phyloP scores from a whole-genome alignment of 108 stramenopile genomes.

The Schizochytrium sp. region DNA sequence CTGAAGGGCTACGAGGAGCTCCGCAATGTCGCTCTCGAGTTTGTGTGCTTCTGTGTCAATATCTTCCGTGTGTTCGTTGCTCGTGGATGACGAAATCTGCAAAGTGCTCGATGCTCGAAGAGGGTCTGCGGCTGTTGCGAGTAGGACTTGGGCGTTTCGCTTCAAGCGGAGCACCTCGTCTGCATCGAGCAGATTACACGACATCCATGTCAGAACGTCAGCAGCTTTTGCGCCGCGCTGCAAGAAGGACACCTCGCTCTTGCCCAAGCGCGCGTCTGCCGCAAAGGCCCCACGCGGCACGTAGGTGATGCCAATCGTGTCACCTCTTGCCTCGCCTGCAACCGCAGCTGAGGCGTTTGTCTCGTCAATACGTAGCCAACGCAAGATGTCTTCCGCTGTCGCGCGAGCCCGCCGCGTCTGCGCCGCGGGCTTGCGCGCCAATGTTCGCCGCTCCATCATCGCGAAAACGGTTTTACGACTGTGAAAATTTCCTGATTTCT shows the following conservation, averaged over 20 bases:
- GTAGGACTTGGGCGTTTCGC: not conserved
- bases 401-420: not conserved
- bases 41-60: not conserved
- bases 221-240: not conserved
- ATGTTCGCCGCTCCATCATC: not conserved
- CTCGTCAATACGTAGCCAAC: not conserved
- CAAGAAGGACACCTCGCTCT: not conserved
- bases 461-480: not conserved
- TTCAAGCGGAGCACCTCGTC: not conserved
- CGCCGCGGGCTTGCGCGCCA: not conserved
- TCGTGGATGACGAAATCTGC: not conserved
- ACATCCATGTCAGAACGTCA: not conserved
- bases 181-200: not conserved
- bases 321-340: not conserved
- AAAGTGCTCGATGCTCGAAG: not conserved
- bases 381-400: not conserved
- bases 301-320: not conserved
- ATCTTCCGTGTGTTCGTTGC: not conserved
- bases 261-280: not conserved
- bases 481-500: not conserved
- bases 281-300: not conserved
- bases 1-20: not conserved
- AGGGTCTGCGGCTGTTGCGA: not conserved
- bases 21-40: not conserved
- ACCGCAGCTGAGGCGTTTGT: not conserved